Evolutionary conservation across 2,329 filamentous ascomycete genomes (phyloP).

Genomic region (Hypoxylon sp.): DNA sequence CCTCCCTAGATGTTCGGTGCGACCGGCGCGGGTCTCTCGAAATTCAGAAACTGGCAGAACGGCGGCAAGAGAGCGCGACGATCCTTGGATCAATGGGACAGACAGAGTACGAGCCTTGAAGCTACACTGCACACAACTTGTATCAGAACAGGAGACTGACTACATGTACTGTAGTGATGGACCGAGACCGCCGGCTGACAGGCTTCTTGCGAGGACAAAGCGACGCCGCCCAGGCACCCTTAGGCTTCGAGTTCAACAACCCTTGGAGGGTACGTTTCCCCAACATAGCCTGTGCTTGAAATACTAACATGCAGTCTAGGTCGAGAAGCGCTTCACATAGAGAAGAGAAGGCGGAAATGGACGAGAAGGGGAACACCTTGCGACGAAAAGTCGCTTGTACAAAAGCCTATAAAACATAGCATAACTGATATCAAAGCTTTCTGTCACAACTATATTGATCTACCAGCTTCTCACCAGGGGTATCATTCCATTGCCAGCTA

Average conservation of each 20-base stretch:
- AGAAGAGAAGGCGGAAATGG: conserved; percentile 2
- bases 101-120: conserved; percentile 66
- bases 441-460: conserved; percentile 12
- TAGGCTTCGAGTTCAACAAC: conserved; percentile 69
- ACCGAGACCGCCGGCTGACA: conserved; percentile 68
- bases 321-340: conserved; percentile 62
- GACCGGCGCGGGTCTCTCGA: conserved; percentile 65
- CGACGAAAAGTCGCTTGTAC: conserved; percentile 31
- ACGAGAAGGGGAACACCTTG: conserved; percentile 12
- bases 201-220: conserved; percentile 66
- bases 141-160: conserved; percentile 27
- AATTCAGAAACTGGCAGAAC: conserved; percentile 65
- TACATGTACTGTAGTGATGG: conserved; percentile 62
- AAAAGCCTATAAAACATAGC: conserved; percentile 36
- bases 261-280: conserved; percentile 65
- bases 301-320: conserved; percentile 47
- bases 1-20: conserved; percentile 67
- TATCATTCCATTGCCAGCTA: conserved; percentile 40
- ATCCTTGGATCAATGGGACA: conserved; percentile 70
- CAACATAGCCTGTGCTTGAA: conserved; percentile 1
- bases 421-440: conserved; percentile 28
- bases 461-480: conserved; percentile 24
- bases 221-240: conserved; percentile 62
- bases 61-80: conserved; percentile 68
- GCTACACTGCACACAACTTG: conserved; percentile 8